Base-by-base conservation (phyloP, 2,329 filamentous ascomycete species). In the Hypoxylon sp. region DNA sequence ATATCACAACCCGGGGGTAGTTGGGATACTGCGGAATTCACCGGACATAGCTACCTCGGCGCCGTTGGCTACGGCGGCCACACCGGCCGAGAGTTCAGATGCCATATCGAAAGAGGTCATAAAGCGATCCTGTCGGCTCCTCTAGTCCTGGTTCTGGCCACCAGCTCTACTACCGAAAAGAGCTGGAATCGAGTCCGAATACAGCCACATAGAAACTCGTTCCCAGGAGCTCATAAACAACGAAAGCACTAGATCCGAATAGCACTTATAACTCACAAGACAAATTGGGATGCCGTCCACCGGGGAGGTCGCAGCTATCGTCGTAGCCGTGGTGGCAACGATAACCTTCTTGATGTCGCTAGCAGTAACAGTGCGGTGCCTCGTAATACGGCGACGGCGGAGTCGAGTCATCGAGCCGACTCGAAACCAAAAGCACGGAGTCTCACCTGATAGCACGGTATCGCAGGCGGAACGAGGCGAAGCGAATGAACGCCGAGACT, bases 261-360 rank as follows among this genome's bases (percentile, higher is more conserved):
- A 39, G n/a, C 37, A n/a, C 50, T 15, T 41, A 56, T 47, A 17
- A 39, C 6, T 19, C 19, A 10, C 44, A 48, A 11, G 19, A 15
- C 6, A 17, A 20, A 19, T 19, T 26, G 47, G 50, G 28, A 47
- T 56, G 53, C n/a, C 59, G 13, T 26, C 28, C 28, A 17, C 51
- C 1, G 48, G 46, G 13, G 64, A 65, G 8, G 54, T 67, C 17
- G 54, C 62, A 22, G 47, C 58, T 13, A 66, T 70, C 22, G 43
- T 65, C 32, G 68, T 53, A 13, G 61, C 68, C 10, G 61, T 62
- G 6, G 43, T 68, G 11, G 60, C 66, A 4, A 49, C 58, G 7
- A 46, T 57, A 2, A 39, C 56, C 1, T 64, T 66, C 30, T 19
- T 72, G 5, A 24, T 69, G 8, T 30, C 55, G 3, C 6, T 64